A percentile compares a stretch with the other conserved stretches of the same genome.
Conservation (phyloP, 129 eudicot genomes). For the Flaveria bidentis region DNA sequence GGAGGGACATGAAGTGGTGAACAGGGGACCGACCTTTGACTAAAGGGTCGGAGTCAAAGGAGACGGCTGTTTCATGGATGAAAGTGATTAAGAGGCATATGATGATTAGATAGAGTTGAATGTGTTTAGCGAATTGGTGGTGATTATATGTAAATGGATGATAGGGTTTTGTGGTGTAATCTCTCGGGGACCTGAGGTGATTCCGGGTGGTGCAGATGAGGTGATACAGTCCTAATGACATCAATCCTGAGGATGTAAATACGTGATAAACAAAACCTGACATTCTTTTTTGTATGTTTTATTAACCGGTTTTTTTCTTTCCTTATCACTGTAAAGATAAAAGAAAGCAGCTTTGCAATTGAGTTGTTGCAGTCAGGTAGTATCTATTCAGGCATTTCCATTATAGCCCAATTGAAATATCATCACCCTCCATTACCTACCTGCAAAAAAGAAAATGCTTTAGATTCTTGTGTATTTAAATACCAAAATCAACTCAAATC, state of each 20-base stretch:
- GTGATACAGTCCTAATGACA: conserved; percentile 71
- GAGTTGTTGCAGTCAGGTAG: background rate
- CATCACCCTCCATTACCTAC: conserved; percentile 19
- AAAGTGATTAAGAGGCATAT: conserved; percentile 60
- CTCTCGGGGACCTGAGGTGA: conserved; percentile 64
- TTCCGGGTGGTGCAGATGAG: conserved; percentile 65
- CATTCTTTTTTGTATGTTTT: conserved; percentile 20
- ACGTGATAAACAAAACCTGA: conserved; percentile 49
- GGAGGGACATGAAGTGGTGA: conserved; percentile 79
- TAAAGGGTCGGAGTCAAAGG: conserved; percentile 68
- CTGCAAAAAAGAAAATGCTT: conserved; percentile 31
- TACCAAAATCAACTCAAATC: background rate
- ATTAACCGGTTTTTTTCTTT: background rate
- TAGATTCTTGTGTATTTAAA: conserved; percentile 4
- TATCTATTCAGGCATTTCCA: conserved; percentile 10
- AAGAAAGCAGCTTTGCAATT: background rate
- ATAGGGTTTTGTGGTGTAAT: conserved; percentile 71
- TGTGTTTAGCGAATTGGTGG: conserved; percentile 35
- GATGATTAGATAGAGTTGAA: conserved; percentile 63
- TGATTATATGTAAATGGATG: conserved; percentile 42
- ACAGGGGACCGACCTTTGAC: conserved; percentile 79
- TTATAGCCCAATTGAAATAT: conserved; percentile 16
- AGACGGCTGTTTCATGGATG: conserved; percentile 55
- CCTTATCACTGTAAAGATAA: background rate
- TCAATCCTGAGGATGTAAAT: conserved; percentile 51